Conservation (phyloP, 108 stramenopile species). For the Stephanodiscus minutulus region DNA sequence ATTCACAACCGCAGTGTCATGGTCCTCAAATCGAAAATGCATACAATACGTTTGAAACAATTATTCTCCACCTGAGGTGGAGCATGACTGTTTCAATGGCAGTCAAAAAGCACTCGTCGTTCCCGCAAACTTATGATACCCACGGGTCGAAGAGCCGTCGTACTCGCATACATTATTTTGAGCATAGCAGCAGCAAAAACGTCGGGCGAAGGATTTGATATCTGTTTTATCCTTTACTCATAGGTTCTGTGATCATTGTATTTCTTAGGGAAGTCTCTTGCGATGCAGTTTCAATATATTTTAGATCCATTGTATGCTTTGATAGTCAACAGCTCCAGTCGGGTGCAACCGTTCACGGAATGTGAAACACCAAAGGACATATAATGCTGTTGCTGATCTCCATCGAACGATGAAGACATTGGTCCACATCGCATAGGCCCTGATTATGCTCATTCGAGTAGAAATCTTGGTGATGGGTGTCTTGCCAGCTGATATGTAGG, state of each 20-base stretch:
- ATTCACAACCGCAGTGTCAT: background rate
- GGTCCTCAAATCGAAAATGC: conserved; percentile 7
- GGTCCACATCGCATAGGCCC: too few species aligned
- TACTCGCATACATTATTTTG: conserved; percentile 3
- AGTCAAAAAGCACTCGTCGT: conserved; percentile 10
- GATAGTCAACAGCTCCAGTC: too few species aligned
- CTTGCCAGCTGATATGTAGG: too few species aligned
- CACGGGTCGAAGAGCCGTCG: conserved; percentile 8
- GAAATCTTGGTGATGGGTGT: background rate
- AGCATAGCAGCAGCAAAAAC: background rate
- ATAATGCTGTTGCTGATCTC: too few species aligned
- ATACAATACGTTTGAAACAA: background rate
- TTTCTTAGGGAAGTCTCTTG: background rate
- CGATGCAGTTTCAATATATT: too few species aligned
- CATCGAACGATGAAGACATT: too few species aligned
- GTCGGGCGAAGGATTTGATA: background rate
- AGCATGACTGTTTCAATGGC: background rate
- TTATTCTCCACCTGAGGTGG: background rate
- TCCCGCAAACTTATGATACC: background rate
- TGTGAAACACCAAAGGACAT: too few species aligned
- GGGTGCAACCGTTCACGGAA: too few species aligned
- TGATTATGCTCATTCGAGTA: background rate
- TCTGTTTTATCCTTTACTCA: background rate
- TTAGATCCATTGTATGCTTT: too few species aligned
- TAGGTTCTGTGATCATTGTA: background rate